A percentile compares a stretch with the other conserved stretches of the same genome.
Conservation (phyloP, 345 rosid genomes). For the Cochlearia excelsa region DNA sequence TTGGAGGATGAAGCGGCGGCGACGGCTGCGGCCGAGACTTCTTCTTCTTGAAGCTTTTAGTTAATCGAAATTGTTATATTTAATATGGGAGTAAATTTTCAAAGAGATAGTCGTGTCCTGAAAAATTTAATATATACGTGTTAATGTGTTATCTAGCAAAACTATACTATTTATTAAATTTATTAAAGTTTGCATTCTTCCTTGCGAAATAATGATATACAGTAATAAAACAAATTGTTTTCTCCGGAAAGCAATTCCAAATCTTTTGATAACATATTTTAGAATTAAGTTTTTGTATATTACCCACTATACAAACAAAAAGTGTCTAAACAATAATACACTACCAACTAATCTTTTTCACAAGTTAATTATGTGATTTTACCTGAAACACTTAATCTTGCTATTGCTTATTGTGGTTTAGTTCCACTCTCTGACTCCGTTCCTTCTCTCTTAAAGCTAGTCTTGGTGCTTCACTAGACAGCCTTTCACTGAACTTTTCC, state of each 20-base stretch:
- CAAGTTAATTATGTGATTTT: constrained; percentile 5
- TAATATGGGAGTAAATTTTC: too few species aligned
- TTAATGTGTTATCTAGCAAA: too few species aligned
- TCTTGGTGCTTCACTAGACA: constrained; percentile 48
- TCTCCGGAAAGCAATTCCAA: constrained; percentile 15
- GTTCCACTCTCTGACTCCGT: constrained; percentile 38
- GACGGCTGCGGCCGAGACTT: constrained; percentile 22
- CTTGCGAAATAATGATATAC: too few species aligned
- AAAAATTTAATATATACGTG: too few species aligned
- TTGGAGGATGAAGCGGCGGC: constrained; percentile 50
- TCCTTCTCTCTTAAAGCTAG: constrained; percentile 45
- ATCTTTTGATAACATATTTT: constrained; percentile 30
- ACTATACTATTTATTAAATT: too few species aligned
- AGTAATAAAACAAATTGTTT: neutral
- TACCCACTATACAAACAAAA: constrained; percentile 47
- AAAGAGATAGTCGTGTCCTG: too few species aligned
- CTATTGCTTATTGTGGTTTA: constrained; percentile 30
- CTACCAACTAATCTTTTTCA: constrained; percentile 23
- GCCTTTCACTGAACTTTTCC: constrained; percentile 63
- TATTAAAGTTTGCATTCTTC: too few species aligned
- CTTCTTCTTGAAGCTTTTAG: neutral
- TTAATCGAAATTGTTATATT: too few species aligned
- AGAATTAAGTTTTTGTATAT: constrained; percentile 23
- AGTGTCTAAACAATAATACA: constrained; percentile 17
- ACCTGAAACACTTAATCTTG: constrained; percentile 7